Evolutionary conservation across 2,329 filamentous ascomycete species (phyloP), one percentile per base, ranked within the genome.

Genomic region (Stylonectria norvegica): DNA sequence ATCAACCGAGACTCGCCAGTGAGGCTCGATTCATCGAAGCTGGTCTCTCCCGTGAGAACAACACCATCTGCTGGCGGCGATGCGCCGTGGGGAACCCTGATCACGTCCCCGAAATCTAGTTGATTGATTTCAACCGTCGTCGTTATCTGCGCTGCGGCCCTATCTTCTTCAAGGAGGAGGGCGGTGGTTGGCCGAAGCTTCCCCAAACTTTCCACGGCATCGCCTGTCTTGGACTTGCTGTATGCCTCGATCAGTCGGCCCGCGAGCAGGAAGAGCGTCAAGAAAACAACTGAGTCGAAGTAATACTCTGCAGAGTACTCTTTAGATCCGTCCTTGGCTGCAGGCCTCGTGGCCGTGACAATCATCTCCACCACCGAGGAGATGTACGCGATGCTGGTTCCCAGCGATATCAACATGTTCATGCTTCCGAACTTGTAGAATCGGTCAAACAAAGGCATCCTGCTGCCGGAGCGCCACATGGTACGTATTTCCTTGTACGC

Each of bases 361-460:
- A 88, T 83, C 59, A 96, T 75, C 49, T 94, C 82, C 12, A 81
- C 84, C 17, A 95, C 68, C 0, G 89, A 95, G 1, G 88, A 83
- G 47, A 94, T 70, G 61, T 95, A 95, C 2, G 90, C 90, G 45
- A 96, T 88, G 2, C 81, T 85, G 0, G 90, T 95, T 5, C 89
- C 90, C 2, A 95, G 74, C 6, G 86, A 93, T 65, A 96, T 90
- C 44, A 96, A 76, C 69, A 94, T 85, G 59, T 95, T 95, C 90
- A 96, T 96, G 68, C 89, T 95, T 7, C 90, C 90, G 57, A 96
- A 96, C n/a, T 86, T 82, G 62, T 89, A 89, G 57, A 96, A 90
- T 11, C 90, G 75, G 52, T 84, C 78, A 12, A 86, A 54, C 4
- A 94, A 61, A 0, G 88, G 86, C 1, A 83, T 83, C 25, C 76